Percentiles rank a stretch among this genome's conserved stretches.
Conservation (phyloP, 768 basidiomycete genomes). For the Pulveroboletus sp. region DNA sequence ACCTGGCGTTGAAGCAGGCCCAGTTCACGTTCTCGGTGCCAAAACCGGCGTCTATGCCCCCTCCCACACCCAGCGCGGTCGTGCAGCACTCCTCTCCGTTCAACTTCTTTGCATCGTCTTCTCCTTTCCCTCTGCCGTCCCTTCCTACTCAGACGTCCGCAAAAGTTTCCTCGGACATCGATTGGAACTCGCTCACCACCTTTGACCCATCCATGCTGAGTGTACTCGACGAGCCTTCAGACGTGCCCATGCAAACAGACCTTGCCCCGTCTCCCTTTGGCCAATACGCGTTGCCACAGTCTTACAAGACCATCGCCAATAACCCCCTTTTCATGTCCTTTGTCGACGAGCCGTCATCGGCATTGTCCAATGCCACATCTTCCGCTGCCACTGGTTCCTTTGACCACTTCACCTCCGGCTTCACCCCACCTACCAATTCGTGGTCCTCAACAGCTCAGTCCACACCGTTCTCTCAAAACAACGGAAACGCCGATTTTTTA, state of each 20-base stretch:
- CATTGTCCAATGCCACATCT: conserved; percentile 14
- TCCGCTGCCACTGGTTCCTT: conserved; percentile 18
- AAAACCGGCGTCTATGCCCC: conserved; percentile 29
- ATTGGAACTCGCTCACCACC: conserved; percentile 63
- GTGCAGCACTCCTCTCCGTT: conserved; percentile 17
- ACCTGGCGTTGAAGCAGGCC: conserved; percentile 71
- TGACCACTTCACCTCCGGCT: conserved; percentile 43
- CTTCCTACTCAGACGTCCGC: conserved; percentile 32
- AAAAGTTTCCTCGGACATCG: conserved; percentile 31
- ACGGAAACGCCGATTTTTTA: conserved; percentile 21
- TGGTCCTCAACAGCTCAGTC: conserved; percentile 21
- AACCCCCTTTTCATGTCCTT: conserved; percentile 87
- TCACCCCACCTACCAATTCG: conserved; percentile 34
- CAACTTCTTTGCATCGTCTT: conserved; percentile 23
- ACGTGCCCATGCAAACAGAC: conserved; percentile 57
- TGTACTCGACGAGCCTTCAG: conserved; percentile 59
- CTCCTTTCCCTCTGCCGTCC: conserved; percentile 20
- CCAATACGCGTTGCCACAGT: conserved; percentile 39
- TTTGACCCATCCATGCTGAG: conserved; percentile 69
- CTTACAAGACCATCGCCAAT: conserved; percentile 75
- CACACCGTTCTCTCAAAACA: conserved; percentile 16
- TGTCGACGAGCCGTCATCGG: conserved; percentile 46
- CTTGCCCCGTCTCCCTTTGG: conserved; percentile 46
- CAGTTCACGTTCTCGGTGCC: conserved; percentile 84
- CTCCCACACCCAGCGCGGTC: conserved; percentile 19